Conservation (phyloP, 2,329 filamentous ascomycete species). For the Fusarium odoratissimum region DNA sequence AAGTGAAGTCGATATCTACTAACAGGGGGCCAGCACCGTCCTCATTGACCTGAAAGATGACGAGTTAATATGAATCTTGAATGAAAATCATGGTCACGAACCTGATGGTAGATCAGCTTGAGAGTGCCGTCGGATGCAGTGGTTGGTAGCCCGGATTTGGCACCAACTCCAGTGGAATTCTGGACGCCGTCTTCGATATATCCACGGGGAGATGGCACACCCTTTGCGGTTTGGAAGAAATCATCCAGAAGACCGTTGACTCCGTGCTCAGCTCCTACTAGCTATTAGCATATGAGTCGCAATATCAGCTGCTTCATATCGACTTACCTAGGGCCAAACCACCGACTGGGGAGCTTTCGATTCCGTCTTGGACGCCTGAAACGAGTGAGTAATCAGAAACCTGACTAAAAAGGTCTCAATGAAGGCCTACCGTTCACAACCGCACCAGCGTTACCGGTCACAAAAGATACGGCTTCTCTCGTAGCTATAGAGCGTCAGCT, state of each 20-base stretch:
- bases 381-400: not conserved
- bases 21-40: slow-evolving; percentile 5
- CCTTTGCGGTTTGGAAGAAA: slow-evolving; percentile 7
- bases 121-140: slow-evolving; percentile 4
- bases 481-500: not conserved
- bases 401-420: not conserved
- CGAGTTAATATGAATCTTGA: not conserved
- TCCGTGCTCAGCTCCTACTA: not conserved
- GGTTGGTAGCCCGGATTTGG: not conserved
- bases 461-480: slow-evolving; percentile 5
- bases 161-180: not conserved
- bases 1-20: slow-evolving; percentile 6
- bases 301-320: fast-evolving
- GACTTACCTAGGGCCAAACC: not conserved
- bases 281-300: not conserved
- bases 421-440: not conserved
- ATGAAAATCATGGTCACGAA: not conserved
- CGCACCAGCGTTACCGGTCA: slow-evolving; percentile 4
- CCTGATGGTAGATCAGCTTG: slow-evolving; percentile 16
- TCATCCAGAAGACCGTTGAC: slow-evolving; percentile 4
- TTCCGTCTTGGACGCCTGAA: not conserved
- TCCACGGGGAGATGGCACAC: slow-evolving; percentile 9
- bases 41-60: slow-evolving; percentile 14
- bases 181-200: not conserved
- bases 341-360: slow-evolving; percentile 6